Conservation (phyloP, 306 rosid species). For the Crotalaria pallida region DNA sequence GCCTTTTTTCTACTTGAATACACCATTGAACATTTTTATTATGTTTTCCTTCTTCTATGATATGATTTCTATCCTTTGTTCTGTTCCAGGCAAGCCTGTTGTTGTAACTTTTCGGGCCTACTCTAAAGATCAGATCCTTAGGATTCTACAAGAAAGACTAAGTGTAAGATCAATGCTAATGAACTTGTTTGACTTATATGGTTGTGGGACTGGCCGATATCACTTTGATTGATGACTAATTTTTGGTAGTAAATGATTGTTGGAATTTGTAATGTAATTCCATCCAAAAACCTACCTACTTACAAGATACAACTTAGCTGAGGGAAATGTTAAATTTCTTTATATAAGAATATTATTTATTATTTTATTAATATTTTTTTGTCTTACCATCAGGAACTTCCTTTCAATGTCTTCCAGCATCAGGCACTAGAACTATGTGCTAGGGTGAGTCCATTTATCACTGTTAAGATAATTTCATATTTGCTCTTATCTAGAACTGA, state of each 20-base stretch:
- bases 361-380: slow-evolving; percentile 1
- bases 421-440: slow-evolving; percentile 92
- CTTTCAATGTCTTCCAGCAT: slow-evolving; percentile 59
- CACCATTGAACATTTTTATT: neutral
- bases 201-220: neutral
- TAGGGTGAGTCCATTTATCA: slow-evolving; percentile 57
- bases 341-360: slow-evolving; percentile 8
- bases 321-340: slow-evolving; percentile 7
- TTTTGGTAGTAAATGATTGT: neutral
- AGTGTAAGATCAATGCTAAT: slow-evolving; percentile 40
- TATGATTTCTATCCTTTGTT: neutral
- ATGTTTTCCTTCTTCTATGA: neutral
- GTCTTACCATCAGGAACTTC: slow-evolving; percentile 50
- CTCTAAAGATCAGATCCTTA: slow-evolving; percentile 71
- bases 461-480: neutral
- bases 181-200: neutral
- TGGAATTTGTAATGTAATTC: neutral
- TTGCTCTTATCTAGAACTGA: neutral
- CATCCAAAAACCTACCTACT: neutral
- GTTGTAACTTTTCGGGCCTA: slow-evolving; percentile 77
- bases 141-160: slow-evolving; percentile 78
- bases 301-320: neutral
- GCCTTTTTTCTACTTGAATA: neutral
- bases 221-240: neutral
- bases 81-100: slow-evolving; percentile 64